phyloP scores from a whole-genome alignment of 306 rosid species.

The Vicia faba region DNA sequence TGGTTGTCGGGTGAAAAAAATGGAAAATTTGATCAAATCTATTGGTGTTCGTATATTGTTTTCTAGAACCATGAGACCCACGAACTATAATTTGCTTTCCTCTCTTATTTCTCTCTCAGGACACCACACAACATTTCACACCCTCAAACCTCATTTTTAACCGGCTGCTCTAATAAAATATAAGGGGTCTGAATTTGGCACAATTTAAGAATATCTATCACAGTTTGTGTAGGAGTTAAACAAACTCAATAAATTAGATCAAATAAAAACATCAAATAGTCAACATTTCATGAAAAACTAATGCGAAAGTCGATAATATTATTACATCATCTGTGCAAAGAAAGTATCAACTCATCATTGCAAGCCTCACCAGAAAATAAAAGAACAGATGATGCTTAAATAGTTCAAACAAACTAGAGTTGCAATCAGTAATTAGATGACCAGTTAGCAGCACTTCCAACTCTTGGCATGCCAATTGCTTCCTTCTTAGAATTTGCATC shows the following conservation, averaged over 20 bases:
- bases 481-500: slow-evolving; percentile 76
- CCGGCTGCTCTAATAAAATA: too few species aligned
- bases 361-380: slow-evolving; percentile 18
- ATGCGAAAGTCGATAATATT: slow-evolving; percentile 46
- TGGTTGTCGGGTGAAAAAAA: too few species aligned
- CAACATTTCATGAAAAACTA: slow-evolving; percentile 2
- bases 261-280: slow-evolving; percentile 23
- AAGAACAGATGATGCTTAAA: slow-evolving; percentile 25
- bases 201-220: background rate
- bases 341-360: slow-evolving; percentile 39
- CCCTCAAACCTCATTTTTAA: too few species aligned
- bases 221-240: slow-evolving; percentile 1
- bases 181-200: too few species aligned
- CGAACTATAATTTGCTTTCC: too few species aligned
- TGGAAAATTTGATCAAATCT: too few species aligned
- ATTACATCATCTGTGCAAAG: slow-evolving; percentile 46
- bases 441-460: slow-evolving; percentile 99
- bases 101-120: too few species aligned
- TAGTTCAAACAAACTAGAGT: slow-evolving; percentile 20
- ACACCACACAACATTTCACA: too few species aligned
- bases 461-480: slow-evolving; percentile 82
- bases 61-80: too few species aligned
- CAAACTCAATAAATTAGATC: background rate
- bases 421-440: slow-evolving; percentile 62
- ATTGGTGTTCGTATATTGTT: too few species aligned